Evolutionary conservation across 2,329 filamentous ascomycete genomes (phyloP), one percentile per base, ranked within the genome.

Genomic region (Tolypocladium guangdongense): DNA sequence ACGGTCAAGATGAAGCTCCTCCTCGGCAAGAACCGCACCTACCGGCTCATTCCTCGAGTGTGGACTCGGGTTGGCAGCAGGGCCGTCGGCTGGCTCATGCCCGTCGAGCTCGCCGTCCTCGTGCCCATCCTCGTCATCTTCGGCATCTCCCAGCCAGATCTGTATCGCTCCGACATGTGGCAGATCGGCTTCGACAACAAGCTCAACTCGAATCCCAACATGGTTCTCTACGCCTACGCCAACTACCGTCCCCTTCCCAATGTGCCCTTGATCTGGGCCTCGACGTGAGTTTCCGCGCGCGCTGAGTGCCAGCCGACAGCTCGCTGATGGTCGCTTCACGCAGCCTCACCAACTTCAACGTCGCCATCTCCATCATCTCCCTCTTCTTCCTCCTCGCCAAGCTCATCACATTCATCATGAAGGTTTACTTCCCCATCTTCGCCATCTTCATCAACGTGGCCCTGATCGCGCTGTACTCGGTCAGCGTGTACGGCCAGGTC

Each of bases 381-480:
- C 84, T 88, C 66, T 92, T 92, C 73, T 76, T 90, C 65, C 78
- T 89, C 57, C 77, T 91, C 46, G 74, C 78, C 66, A 90, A 90
- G 73, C 75, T 80, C 58, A 80, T 86, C 56, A 76, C 80, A 62
- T 84, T 80, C 70, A 81, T 88, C 62, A 82, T 90, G 77, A 82
- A 85, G 65, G 71, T 84, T 62, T 89, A 83, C 76, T 82, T 77
- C 59, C 88, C 88, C 7, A 65, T 88, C 55, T 55, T 90, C 53
- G 82, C 80, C 55, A 66, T 81, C 27, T 56, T 83, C 52, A 68
- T 83, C 60, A 83, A 86, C 66, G 57, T 76, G 49, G 65, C 74
- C 50, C 72, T 89, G 62, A 68, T 80, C 22, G 77, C 71, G 3
- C 73, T 91, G 45, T 91, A 85, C 73, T 71, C 77, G 45, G 77